Percentiles rank a stretch among this genome's conserved stretches.
Conservation (phyloP, 148 eudicot genomes). For the Silene conica region DNA sequence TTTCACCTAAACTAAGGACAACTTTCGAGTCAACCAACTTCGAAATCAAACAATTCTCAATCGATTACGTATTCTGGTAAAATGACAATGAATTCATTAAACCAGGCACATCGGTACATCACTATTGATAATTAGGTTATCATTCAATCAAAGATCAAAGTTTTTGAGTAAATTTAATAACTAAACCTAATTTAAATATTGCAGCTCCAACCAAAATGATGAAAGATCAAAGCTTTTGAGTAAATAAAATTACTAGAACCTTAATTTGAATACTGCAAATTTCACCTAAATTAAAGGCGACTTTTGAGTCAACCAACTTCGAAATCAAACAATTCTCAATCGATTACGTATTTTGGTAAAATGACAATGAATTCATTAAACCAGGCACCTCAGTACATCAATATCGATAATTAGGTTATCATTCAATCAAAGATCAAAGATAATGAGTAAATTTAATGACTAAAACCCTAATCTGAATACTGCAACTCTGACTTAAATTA, state of each 20-base stretch:
- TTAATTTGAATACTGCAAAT: background rate
- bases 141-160: background rate
- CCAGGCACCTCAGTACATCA: too few species aligned
- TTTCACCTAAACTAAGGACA: conserved; percentile 1
- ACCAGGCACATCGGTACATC: too few species aligned
- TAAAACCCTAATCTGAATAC: background rate
- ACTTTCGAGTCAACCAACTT: background rate
- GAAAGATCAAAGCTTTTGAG: background rate
- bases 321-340: background rate
- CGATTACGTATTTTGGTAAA: background rate
- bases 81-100: background rate
- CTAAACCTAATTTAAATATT: background rate
- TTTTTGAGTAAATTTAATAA: background rate
- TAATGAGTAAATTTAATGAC: too few species aligned
- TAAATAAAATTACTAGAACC: background rate
- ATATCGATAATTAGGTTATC: too few species aligned
- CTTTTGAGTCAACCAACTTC: background rate
- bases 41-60: background rate
- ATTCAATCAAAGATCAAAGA: too few species aligned
- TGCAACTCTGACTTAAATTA: background rate
- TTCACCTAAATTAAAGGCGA: conserved; percentile 2
- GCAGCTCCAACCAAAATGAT: background rate
- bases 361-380: background rate
- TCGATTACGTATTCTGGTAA: background rate
- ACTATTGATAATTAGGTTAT: background rate